phyloP scores from a whole-genome alignment of 164 flowering plant genomes.

The Chimonanthus praecox region DNA sequence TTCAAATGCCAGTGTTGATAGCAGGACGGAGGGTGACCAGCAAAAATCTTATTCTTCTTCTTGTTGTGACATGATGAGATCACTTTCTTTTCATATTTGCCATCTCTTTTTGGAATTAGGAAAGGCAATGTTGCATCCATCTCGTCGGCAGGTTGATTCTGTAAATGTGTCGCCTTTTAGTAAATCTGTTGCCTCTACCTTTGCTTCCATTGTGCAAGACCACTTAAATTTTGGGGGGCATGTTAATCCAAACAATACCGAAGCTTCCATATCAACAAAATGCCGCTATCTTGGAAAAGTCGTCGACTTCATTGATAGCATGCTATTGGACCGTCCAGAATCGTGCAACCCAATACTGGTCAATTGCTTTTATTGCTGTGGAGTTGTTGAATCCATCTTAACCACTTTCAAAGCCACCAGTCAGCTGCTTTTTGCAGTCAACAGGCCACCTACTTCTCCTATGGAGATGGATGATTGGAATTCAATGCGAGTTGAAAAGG shows the following conservation, averaged over 20 bases:
- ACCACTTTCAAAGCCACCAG: slow-evolving; percentile 97
- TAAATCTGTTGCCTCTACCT: slow-evolving; percentile 65
- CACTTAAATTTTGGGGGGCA: slow-evolving; percentile 78
- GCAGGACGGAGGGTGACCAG: slow-evolving; percentile 51
- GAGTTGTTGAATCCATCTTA: slow-evolving; percentile 76
- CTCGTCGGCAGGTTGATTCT: slow-evolving; percentile 87
- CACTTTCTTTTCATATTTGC: slow-evolving; percentile 79
- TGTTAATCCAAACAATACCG: slow-evolving; percentile 47
- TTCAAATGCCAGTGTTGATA: slow-evolving; percentile 31
- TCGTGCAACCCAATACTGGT: slow-evolving; percentile 80
- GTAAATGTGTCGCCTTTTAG: slow-evolving; percentile 64
- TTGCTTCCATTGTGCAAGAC: slow-evolving; percentile 59
- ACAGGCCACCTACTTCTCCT: slow-evolving; percentile 73
- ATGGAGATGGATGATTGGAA: slow-evolving; percentile 88
- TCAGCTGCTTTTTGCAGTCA: slow-evolving; percentile 77
- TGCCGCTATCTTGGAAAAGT: slow-evolving; percentile 94
- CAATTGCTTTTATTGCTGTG: slow-evolving; percentile 80
- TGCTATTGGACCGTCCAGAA: slow-evolving; percentile 76
- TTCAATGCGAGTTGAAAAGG: slow-evolving; percentile 49
- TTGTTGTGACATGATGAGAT: slow-evolving; percentile 84
- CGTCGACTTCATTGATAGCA: slow-evolving; percentile 71
- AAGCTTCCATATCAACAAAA: slow-evolving; percentile 66
- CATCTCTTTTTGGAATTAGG: slow-evolving; percentile 93
- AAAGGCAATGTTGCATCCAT: slow-evolving; percentile 79
- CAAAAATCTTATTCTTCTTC: slow-evolving; percentile 71